Conservation (phyloP, 2,329 filamentous ascomycete species). For the Talaromyces sp. region DNA sequence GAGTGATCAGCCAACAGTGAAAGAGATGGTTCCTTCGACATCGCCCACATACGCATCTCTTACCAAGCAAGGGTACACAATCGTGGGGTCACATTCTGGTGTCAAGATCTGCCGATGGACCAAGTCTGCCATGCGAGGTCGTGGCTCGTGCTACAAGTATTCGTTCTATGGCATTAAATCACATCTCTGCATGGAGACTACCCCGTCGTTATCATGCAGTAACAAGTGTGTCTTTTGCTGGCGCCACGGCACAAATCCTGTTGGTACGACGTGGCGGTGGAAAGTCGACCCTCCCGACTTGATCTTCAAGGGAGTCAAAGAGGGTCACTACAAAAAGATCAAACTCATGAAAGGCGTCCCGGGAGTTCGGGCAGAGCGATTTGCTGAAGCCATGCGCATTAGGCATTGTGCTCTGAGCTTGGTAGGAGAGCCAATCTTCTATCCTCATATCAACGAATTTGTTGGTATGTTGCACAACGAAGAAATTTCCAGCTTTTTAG, state of each 20-base stretch:
- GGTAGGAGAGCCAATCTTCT: constrained; percentile 98
- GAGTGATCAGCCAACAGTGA: constrained; percentile 42
- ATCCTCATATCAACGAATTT: constrained; percentile 94
- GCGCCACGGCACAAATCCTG: constrained; percentile 95
- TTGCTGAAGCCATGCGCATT: constrained; percentile 87
- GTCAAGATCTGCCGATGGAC: constrained; percentile 99
- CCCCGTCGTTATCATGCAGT: constrained; percentile 87
- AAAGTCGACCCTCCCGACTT: constrained; percentile 83
- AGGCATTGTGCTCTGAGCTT: constrained; percentile 87
- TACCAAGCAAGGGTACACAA: constrained; percentile 94
- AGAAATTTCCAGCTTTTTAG: constrained; percentile 87
- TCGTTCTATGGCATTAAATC: constrained; percentile 96
- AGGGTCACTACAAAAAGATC: constrained; percentile 93
- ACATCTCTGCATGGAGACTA: constrained; percentile 98
- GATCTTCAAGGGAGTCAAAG: constrained; percentile 87
- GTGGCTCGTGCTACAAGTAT: constrained; percentile 95
- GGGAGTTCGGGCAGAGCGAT: constrained; percentile 85
- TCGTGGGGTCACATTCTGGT: constrained; percentile 90
- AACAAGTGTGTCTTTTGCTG: constrained; percentile 99
- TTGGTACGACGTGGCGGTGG: constrained; percentile 96
- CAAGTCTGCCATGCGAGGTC: constrained; percentile 88
- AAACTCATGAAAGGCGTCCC: constrained; percentile 94
- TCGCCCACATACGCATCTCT: constrained; percentile 85
- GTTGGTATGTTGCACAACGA: constrained; percentile 76
- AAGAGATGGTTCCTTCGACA: constrained; percentile 90